A percentile compares a stretch with the other conserved stretches of the same genome.
Evolutionary conservation across 345 rosid genomes (phyloP).

Genomic region (Eucalyptus grandis): DNA sequence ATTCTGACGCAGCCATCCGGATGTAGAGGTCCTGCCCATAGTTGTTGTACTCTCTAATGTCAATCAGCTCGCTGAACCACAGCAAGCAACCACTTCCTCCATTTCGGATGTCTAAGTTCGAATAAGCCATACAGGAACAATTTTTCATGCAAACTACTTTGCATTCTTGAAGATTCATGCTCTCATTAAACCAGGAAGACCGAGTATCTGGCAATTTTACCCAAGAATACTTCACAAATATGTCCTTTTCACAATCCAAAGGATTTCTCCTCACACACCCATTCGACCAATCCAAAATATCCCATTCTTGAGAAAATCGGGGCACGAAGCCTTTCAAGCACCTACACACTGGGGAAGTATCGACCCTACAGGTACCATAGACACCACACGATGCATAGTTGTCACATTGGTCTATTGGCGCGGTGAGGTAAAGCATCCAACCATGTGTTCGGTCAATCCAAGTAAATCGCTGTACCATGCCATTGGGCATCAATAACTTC

Average conservation of each 20-base stretch:
- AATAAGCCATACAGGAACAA: slow-evolving; percentile 46
- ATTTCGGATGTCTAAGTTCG: slow-evolving; percentile 15
- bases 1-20: not conserved
- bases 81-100: slow-evolving; percentile 9
- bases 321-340: slow-evolving; percentile 41
- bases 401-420: slow-evolving; percentile 33
- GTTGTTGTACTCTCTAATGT: not conserved
- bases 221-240: slow-evolving; percentile 6
- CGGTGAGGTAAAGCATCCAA: slow-evolving; percentile 17
- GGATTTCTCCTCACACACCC: slow-evolving; percentile 32
- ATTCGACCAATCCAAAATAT: slow-evolving; percentile 6
- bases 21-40: slow-evolving; percentile 4
- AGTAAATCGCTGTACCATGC: slow-evolving; percentile 11
- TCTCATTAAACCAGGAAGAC: slow-evolving; percentile 2
- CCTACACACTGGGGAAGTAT: slow-evolving; percentile 13
- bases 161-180: slow-evolving; percentile 20
- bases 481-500: slow-evolving; percentile 5
- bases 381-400: slow-evolving; percentile 22
- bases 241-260: slow-evolving; percentile 16
- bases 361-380: slow-evolving; percentile 21
- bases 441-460: slow-evolving; percentile 16
- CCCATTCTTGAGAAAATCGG: slow-evolving; percentile 14
- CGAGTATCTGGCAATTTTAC: slow-evolving; percentile 37
- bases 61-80: not conserved
- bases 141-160: slow-evolving; percentile 15